Evolutionary conservation across 2,329 filamentous ascomycete species (phyloP).

Genomic region (Aspergillus texensis): DNA sequence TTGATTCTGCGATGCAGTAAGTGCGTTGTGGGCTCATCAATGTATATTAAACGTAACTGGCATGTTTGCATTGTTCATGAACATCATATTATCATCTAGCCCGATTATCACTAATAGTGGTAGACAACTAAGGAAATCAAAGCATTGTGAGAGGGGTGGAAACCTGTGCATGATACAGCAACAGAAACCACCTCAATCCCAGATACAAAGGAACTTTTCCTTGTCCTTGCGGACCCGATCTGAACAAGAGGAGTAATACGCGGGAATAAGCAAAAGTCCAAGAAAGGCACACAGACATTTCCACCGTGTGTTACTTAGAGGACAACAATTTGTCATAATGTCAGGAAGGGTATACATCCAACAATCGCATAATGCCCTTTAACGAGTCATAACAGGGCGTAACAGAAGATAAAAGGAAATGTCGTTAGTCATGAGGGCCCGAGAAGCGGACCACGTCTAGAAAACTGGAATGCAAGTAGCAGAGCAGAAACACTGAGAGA

Average conservation of each 20-base stretch:
- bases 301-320: neutral
- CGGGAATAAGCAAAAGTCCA: neutral
- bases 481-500: neutral
- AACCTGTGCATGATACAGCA: neutral
- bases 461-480: conserved; percentile 7
- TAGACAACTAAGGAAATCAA: neutral
- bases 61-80: neutral
- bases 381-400: conserved; percentile 13
- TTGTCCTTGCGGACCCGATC: conserved; percentile 17
- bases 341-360: conserved; percentile 10
- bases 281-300: neutral
- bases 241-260: conserved; percentile 11
- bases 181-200: neutral
- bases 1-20: neutral
- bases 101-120: neutral
- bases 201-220: conserved; percentile 11
- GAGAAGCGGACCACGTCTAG: conserved; percentile 11
- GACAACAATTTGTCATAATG: conserved; percentile 2
- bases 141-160: neutral
- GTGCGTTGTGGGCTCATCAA: neutral
- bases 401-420: conserved; percentile 16
- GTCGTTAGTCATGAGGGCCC: conserved; percentile 20
- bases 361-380: conserved; percentile 1
- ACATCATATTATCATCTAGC: neutral
- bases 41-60: neutral